phyloP scores from a whole-genome alignment of 2,329 filamentous ascomycete species.

The Ophiocordyceps australis region DNA sequence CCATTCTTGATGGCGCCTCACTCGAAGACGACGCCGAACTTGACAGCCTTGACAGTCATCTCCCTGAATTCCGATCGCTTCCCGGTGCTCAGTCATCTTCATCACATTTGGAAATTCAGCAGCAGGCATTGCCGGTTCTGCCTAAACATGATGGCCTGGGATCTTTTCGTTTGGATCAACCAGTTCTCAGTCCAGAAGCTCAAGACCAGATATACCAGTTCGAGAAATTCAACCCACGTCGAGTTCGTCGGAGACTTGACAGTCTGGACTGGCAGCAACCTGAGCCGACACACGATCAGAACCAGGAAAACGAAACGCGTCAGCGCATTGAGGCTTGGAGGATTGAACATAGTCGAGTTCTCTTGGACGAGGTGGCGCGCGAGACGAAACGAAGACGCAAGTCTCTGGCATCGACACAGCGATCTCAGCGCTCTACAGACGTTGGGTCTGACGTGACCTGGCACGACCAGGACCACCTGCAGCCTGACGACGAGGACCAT shows the following conservation, averaged over 20 bases:
- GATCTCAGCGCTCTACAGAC: conserved; percentile 10
- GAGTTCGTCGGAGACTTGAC: conserved; percentile 35
- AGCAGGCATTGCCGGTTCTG: conserved; percentile 47
- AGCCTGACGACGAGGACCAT: conserved; percentile 33
- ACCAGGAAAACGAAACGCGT: conserved; percentile 55
- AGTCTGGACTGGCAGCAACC: conserved; percentile 31
- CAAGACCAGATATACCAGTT: conserved; percentile 84
- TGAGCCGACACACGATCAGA: conserved; percentile 32
- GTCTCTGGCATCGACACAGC: conserved; percentile 30
- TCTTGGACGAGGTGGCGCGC: conserved; percentile 77
- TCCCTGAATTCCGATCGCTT: conserved; percentile 67
- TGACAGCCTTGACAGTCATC: conserved; percentile 82
- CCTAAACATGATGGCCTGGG: conserved; percentile 86
- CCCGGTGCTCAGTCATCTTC: conserved; percentile 12
- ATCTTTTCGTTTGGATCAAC: conserved; percentile 52
- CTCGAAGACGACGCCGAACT: conserved; percentile 59
- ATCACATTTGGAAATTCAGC: conserved; percentile 13
- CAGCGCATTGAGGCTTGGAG: conserved; percentile 84
- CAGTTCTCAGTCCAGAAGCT: conserved; percentile 33
- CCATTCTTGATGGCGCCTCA: conserved; percentile 17
- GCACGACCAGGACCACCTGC: conserved; percentile 30
- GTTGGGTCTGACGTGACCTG: conserved; percentile 24
- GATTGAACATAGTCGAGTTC: conserved; percentile 68
- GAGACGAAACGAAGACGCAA: conserved; percentile 57
- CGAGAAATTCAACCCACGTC: conserved; percentile 63